Evolutionary conservation across 495 filamentous ascomycete species (phyloP).

Genomic region (Hypoxylon crocopeplum): DNA sequence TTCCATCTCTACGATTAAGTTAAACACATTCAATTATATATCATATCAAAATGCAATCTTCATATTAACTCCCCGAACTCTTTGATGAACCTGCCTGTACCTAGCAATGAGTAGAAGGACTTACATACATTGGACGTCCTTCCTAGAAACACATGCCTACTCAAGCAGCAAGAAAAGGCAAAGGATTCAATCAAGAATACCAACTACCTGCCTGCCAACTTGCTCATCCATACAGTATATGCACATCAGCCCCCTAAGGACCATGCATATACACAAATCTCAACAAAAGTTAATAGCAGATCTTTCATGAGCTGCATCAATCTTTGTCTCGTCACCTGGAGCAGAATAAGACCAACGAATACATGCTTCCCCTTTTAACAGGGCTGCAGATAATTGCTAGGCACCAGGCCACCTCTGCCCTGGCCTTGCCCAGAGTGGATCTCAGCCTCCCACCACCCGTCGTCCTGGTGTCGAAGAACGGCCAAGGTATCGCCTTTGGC

Average conservation of each 20-base stretch:
- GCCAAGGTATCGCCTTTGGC: constrained; percentile 90
- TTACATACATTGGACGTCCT: neutral
- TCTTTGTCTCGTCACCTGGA: constrained; percentile 30
- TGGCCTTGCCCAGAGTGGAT: constrained; percentile 72
- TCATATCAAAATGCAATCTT: neutral
- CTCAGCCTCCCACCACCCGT: constrained; percentile 99
- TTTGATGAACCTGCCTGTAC: too few relatives aligned
- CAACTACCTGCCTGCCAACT: constrained; percentile 10
- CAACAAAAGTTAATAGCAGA: too few relatives aligned
- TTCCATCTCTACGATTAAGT: neutral
- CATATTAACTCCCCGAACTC: too few relatives aligned
- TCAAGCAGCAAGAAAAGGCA: constrained; percentile 7
- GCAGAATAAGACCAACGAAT: constrained; percentile 3
- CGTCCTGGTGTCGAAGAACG: constrained; percentile 90
- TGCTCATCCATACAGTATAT: too few relatives aligned
- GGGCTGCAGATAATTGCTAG: constrained; percentile 93
- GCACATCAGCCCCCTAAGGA: too few relatives aligned
- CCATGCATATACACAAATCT: too few relatives aligned
- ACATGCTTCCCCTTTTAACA: constrained; percentile 51
- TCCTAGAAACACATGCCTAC: neutral
- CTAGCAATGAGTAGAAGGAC: too few relatives aligned
- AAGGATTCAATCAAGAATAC: constrained; percentile 3
- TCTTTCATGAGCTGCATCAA: constrained; percentile 19
- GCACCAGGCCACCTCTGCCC: constrained; percentile 81
- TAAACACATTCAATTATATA: neutral